A percentile compares a stretch with the other conserved stretches of the same genome.
Evolutionary conservation across 768 basidiomycete genomes (phyloP).

Genomic region (Trametes gibbosa): DNA sequence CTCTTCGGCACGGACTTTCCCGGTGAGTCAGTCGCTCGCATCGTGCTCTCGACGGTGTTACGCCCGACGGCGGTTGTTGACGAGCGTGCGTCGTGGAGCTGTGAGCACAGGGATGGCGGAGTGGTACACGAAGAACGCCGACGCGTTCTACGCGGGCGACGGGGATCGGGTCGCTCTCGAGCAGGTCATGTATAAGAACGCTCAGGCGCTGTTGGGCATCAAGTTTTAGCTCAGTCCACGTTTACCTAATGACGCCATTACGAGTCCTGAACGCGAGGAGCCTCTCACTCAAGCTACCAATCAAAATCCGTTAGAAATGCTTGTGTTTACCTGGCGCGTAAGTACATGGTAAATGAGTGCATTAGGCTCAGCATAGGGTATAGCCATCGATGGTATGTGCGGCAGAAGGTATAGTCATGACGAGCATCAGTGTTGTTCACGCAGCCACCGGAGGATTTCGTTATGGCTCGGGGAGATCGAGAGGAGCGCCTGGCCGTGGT

Average conservation of each 20-base stretch:
- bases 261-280: too few relatives aligned
- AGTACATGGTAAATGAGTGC: not conserved
- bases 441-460: conserved; percentile 64
- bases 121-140: conserved; percentile 61
- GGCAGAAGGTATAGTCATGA: not conserved
- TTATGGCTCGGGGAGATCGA: conserved; percentile 49
- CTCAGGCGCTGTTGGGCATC: conserved; percentile 45
- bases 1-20: conserved; percentile 79
- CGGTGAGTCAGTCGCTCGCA: conserved; percentile 48
- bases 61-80: too few relatives aligned
- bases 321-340: not conserved
- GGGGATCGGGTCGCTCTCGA: conserved; percentile 39
- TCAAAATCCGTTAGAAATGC: not conserved
- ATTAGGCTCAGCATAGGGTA: not conserved
- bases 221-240: not conserved
- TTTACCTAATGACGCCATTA: not conserved
- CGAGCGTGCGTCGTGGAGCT: conserved; percentile 37
- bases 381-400: not conserved
- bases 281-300: not conserved
- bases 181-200: conserved; percentile 48
- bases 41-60: too few relatives aligned
- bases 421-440: conserved; percentile 16
- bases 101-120: conserved; percentile 51
- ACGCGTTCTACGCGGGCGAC: conserved; percentile 41
- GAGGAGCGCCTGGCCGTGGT: conserved; percentile 61